These are phyloP conservation scores for Ramalina intermedia DNA, from an alignment of 495 filamentous ascomycete genomes.

Conservation along the genomic window DNA sequence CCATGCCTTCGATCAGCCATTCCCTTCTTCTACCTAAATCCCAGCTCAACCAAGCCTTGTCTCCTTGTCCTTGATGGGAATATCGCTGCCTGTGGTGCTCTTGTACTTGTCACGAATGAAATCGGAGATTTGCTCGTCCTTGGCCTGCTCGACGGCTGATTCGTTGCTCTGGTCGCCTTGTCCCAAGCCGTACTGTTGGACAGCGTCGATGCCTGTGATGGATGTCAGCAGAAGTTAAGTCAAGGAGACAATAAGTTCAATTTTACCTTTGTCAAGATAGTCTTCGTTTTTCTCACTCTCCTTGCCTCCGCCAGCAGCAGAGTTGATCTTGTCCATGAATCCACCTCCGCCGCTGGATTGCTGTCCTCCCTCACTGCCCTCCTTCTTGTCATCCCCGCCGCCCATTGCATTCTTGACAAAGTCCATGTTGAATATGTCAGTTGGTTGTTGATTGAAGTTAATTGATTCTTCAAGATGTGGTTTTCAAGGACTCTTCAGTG, in stretches of 20 bases:
- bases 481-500: too few relatives aligned
- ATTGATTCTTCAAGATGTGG: too few relatives aligned
- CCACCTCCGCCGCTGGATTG: constrained; percentile 33
- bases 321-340: constrained; percentile 41
- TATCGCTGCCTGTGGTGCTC: constrained; percentile 41
- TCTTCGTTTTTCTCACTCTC: constrained; percentile 61
- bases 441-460: too few relatives aligned
- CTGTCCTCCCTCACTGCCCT: constrained; percentile 3
- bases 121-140: constrained; percentile 54
- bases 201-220: constrained; percentile 44
- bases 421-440: constrained; percentile 9
- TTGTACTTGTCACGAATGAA: constrained; percentile 50
- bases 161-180: constrained; percentile 55
- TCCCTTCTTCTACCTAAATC: background rate
- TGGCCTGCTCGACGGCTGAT: constrained; percentile 55
- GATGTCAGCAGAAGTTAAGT: background rate
- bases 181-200: constrained; percentile 53
- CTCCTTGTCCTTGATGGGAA: constrained; percentile 50
- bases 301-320: constrained; percentile 45
- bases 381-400: constrained; percentile 4
- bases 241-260: background rate
- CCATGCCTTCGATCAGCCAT: background rate
- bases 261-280: constrained; percentile 44
- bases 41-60: constrained; percentile 20
- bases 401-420: constrained; percentile 13